phyloP scores from a whole-genome alignment of 2,329 filamentous ascomycete genomes.

The Sarocladium brachiariae region DNA sequence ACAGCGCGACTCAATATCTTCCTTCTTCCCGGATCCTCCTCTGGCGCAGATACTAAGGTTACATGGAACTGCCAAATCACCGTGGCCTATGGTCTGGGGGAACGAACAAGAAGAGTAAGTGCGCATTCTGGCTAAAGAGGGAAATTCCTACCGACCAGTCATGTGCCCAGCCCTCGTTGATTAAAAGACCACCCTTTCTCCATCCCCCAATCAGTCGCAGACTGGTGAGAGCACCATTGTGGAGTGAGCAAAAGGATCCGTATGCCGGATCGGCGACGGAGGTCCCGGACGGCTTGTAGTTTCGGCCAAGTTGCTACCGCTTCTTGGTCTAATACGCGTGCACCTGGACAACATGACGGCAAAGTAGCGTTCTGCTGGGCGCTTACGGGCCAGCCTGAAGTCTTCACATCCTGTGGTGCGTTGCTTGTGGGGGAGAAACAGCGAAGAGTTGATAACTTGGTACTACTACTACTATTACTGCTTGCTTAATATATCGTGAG shows the following conservation, averaged over 20 bases:
- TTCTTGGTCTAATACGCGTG: no score
- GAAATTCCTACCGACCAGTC: constrained; percentile 5
- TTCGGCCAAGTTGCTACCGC: not conserved
- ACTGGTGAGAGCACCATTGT: not conserved
- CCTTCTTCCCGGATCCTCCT: no score
- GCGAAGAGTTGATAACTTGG: not conserved
- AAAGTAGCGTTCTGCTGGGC: no score
- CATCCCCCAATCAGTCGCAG: not conserved
- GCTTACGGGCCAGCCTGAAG: not conserved
- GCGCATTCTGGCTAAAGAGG: constrained; percentile 4
- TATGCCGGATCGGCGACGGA: constrained; percentile 9
- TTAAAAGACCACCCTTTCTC: not conserved
- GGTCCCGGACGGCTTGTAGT: not conserved
- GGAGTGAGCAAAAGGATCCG: not conserved
- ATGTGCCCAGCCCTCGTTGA: constrained; percentile 3
- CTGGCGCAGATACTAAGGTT: no score
- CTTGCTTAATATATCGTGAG: constrained; percentile 5
- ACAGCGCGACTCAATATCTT: no score
- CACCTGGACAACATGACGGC: no score
- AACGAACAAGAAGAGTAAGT: not conserved
- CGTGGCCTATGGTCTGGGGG: not conserved
- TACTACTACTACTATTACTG: no score
- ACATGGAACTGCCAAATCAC: constrained; percentile 1
- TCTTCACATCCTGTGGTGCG: not conserved
- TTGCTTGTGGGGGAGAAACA: not conserved